Conservation (phyloP, 768 basidiomycete genomes). For the Calvatia gigantea region DNA sequence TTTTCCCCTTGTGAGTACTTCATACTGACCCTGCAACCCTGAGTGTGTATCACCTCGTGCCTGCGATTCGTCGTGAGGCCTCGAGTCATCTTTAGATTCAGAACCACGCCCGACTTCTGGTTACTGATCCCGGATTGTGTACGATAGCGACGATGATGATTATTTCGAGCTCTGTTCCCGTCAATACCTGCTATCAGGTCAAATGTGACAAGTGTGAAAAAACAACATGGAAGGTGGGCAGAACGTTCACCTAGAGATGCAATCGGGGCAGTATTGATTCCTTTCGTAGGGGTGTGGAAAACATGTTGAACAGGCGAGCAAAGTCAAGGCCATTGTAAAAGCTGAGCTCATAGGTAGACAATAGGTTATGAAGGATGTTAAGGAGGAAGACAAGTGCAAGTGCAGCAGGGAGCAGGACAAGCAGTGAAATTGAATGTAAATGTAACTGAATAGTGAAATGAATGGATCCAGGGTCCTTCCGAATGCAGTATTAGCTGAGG, state of each 20-base stretch:
- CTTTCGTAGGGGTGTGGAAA: conserved; percentile 61
- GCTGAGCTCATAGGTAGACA: conserved; percentile 13
- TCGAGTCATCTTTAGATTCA: not conserved
- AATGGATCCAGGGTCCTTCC: conserved; percentile 23
- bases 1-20: not conserved
- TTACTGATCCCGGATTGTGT: conserved; percentile 1
- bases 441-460: conserved; percentile 17
- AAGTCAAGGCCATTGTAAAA: not conserved
- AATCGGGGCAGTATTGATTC: not conserved
- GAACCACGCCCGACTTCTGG: not conserved
- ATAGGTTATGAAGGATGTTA: conserved; percentile 45
- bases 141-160: conserved; percentile 1
- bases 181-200: conserved; percentile 53
- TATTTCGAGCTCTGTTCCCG: conserved; percentile 27
- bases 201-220: conserved; percentile 63
- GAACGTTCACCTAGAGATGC: conserved; percentile 8
- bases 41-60: not conserved
- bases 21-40: not conserved
- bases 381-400: conserved; percentile 44
- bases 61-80: not conserved
- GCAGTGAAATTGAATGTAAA: not conserved
- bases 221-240: conserved; percentile 65
- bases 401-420: conserved; percentile 23
- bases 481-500: conserved; percentile 27
- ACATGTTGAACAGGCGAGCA: conserved; percentile 60